Conservation (phyloP, 139 green algal genomes). For the Chlamydomonas incerta region DNA sequence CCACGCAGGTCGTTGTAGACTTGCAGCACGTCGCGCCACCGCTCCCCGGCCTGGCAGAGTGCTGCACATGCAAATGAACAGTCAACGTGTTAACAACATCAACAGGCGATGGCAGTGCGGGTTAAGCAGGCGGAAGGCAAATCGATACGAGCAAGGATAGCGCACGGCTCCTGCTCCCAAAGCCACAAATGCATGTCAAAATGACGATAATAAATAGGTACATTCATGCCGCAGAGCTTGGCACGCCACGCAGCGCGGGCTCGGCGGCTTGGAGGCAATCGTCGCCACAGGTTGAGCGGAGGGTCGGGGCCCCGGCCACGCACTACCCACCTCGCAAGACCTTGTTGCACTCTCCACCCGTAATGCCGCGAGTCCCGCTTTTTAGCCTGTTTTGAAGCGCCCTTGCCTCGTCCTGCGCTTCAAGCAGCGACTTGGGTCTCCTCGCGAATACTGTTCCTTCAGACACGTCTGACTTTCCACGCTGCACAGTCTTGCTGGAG, state of each 20-base stretch:
- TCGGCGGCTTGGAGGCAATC: not conserved
- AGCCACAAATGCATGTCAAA: too few relatives aligned
- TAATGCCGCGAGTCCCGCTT: not conserved
- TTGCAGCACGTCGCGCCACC: constrained; percentile 19
- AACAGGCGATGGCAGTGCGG: too few relatives aligned
- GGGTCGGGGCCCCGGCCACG: too few relatives aligned
- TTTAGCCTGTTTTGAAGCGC: not conserved
- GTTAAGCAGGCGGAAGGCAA: too few relatives aligned
- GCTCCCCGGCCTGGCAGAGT: not conserved
- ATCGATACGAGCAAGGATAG: too few relatives aligned
- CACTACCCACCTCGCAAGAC: constrained; percentile 7
- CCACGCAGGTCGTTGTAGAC: not conserved
- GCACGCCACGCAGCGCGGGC: too few relatives aligned
- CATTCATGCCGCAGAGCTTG: too few relatives aligned
- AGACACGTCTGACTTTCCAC: not conserved
- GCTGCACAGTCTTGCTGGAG: not conserved
- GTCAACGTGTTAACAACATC: too few relatives aligned
- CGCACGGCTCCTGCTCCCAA: too few relatives aligned
- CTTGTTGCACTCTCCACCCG: not conserved
- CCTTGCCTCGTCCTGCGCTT: constrained; percentile 2
- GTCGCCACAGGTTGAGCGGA: not conserved
- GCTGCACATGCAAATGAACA: not conserved
- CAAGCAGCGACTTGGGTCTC: not conserved
- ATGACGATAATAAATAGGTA: too few relatives aligned
- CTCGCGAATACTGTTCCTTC: not conserved